Conservation (phyloP, 306 rosid genomes). For the Quercus berberidifolia region DNA sequence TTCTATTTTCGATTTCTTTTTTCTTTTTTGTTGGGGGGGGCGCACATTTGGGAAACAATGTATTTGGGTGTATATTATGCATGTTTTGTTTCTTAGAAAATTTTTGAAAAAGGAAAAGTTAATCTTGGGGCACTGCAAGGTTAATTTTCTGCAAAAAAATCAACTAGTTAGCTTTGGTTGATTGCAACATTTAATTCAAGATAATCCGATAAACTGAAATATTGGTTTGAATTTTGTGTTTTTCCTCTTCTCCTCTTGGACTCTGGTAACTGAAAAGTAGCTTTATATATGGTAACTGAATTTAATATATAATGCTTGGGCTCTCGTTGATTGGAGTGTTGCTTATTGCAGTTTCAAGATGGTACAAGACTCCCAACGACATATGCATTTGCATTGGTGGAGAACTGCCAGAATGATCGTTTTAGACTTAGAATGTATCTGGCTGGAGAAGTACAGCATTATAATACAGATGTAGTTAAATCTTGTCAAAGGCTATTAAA, state of each 20-base stretch:
- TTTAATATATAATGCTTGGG: constrained; percentile 3
- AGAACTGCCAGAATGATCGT: constrained; percentile 44
- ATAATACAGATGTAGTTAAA: constrained; percentile 34
- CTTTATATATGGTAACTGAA: background rate
- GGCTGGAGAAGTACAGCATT: constrained; percentile 57
- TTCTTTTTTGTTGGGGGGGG: background rate
- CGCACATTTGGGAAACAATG: background rate
- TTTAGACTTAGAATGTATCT: constrained; percentile 69
- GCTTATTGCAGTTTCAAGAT: constrained; percentile 41
- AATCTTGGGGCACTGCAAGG: background rate
- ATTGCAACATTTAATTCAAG: background rate
- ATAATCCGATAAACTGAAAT: background rate
- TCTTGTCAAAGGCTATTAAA: constrained; percentile 56
- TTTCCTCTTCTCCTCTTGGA: background rate
- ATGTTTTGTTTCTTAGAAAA: background rate
- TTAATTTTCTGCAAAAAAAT: background rate
- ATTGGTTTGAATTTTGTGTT: background rate
- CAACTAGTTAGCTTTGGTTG: background rate
- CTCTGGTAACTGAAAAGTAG: background rate
- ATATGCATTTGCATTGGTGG: constrained; percentile 90
- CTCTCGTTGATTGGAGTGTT: constrained; percentile 6
- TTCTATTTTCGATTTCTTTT: background rate
- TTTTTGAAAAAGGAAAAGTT: background rate
- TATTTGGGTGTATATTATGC: background rate
- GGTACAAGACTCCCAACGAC: constrained; percentile 49